These are phyloP conservation scores for Dujonia santamariae DNA, from an alignment of 1,139 yeast genomes.

Conservation along the genomic window DNA sequence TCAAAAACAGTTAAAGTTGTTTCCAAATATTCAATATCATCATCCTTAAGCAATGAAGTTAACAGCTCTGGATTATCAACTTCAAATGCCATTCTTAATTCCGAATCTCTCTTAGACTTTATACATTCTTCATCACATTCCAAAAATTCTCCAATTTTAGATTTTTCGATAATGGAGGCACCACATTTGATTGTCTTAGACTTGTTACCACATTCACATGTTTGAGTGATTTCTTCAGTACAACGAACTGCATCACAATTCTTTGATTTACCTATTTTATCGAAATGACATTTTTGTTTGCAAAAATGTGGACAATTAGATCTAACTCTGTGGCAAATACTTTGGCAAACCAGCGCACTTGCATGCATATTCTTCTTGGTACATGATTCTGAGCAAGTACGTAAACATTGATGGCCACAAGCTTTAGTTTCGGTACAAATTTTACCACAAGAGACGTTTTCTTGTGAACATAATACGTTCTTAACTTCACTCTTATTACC, in stretches of 20 bases:
- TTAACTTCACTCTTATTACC: constrained; percentile 53
- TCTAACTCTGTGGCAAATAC: constrained; percentile 52
- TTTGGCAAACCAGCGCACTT: constrained; percentile 44
- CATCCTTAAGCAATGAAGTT: constrained; percentile 9
- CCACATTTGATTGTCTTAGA: constrained; percentile 50
- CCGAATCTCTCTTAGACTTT: constrained; percentile 54
- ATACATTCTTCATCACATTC: constrained; percentile 76
- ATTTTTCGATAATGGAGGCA: constrained; percentile 30
- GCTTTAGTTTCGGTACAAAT: constrained; percentile 54
- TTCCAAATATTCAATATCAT: constrained; percentile 39
- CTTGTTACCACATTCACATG: constrained; percentile 66
- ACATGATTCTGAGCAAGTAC: constrained; percentile 49
- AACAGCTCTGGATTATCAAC: constrained; percentile 14
- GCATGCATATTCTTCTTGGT: constrained; percentile 30
- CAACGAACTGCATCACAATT: constrained; percentile 43
- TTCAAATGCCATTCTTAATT: constrained; percentile 61
- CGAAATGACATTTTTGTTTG: constrained; percentile 61
- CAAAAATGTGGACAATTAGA: constrained; percentile 64
- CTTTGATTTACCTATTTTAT: constrained; percentile 32
- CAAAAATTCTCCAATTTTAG: constrained; percentile 32
- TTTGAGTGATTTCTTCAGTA: constrained; percentile 44
- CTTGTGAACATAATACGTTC: constrained; percentile 71
- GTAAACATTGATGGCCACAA: constrained; percentile 73
- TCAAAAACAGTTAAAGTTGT: constrained; percentile 40
- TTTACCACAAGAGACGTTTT: constrained; percentile 68